Percentiles rank a stretch among this genome's conserved stretches.
phyloP scores from a whole-genome alignment of 2,329 filamentous ascomycete species.

The Bipolaris zeicola region DNA sequence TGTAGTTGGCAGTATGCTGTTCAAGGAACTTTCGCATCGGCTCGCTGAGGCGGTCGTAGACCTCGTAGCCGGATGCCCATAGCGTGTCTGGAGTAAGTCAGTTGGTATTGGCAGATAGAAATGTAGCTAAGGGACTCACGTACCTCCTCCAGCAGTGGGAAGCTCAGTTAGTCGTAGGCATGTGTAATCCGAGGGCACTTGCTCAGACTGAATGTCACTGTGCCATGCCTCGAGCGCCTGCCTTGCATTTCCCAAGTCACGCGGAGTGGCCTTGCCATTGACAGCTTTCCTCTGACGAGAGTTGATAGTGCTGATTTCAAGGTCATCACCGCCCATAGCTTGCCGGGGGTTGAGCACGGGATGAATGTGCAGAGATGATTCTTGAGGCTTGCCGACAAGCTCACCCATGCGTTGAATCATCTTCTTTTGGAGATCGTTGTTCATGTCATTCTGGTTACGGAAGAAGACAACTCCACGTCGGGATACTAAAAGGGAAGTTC shows the following conservation, averaged over 20 bases:
- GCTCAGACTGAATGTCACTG: conserved; percentile 9
- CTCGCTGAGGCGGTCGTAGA: conserved; percentile 10
- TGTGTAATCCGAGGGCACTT: conserved; percentile 12
- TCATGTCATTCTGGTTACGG: conserved; percentile 5
- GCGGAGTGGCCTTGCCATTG: conserved; percentile 6
- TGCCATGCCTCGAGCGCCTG: conserved; percentile 9
- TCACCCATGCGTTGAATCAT: conserved; percentile 11
- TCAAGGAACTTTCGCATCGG: conserved; percentile 9
- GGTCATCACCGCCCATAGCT: conserved; percentile 6
- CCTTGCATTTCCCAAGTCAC: conserved; percentile 6
- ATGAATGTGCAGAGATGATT: conserved; percentile 8
- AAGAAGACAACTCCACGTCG: conserved; percentile 10
- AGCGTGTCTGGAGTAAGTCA: background rate
- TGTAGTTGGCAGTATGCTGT: conserved; percentile 7
- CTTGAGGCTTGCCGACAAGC: conserved; percentile 5
- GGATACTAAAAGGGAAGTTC: background rate
- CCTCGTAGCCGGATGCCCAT: conserved; percentile 9
- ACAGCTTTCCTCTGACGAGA: conserved; percentile 6
- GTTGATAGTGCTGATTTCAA: conserved; percentile 12
- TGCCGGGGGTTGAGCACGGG: conserved; percentile 6
- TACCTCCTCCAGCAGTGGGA: conserved; percentile 5
- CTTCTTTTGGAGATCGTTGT: conserved; percentile 8
- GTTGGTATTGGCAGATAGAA: background rate
- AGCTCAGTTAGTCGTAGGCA: conserved; percentile 4
- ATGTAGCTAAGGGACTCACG: background rate